Base-by-base conservation (phyloP, 1,284 basidiomycete genomes). In the Ustilago crameri region DNA sequence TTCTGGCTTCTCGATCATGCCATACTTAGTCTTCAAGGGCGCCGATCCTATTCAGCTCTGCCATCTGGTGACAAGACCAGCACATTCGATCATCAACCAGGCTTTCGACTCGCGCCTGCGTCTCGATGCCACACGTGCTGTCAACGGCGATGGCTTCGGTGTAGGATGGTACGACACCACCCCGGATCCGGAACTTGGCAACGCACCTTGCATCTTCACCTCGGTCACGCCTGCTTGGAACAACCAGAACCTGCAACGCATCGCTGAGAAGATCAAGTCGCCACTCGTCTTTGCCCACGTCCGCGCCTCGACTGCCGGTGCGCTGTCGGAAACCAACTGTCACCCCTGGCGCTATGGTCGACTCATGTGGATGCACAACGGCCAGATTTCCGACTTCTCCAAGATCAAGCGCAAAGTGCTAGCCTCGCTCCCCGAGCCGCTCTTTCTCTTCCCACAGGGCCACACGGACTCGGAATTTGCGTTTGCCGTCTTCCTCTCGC, bases 91-190 rank as follows among this genome's bases (percentile, higher is more conserved):
- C 85, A 81, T 81, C 70, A 80, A 81, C 54, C 79, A 81, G 64
- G 80, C 80, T 8, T 81, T 79, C 24, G 80, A 81, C 44, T 76
- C 80, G 0, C 72, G 80, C 3, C 49, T 81, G 1, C 74, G 80
- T 15, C 70, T 81, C 93, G 83, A 82, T 63, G 37, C 66, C 37
- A 75, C 76, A 2, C 65, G 75, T 5, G 74, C 80, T n/a, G 79
- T 81, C 46, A 81, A 81, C 52, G 94, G 93, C 23, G 95, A 98
- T 83, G 95, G 95, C 0, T 98, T 98, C 81, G 95, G 95, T 32
- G 93, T 98, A 26, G 94, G 93, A 88, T 85, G 84, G 91, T 88
- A 83, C 60, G 79, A 76, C 55, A 68, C 76, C 32, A 57, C 34
- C 3, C 53, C 50, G 7, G 69, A 74, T 50, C 58, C 66, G 0